Conservation (phyloP, 306 rosid genomes). For the Cercis canadensis region DNA sequence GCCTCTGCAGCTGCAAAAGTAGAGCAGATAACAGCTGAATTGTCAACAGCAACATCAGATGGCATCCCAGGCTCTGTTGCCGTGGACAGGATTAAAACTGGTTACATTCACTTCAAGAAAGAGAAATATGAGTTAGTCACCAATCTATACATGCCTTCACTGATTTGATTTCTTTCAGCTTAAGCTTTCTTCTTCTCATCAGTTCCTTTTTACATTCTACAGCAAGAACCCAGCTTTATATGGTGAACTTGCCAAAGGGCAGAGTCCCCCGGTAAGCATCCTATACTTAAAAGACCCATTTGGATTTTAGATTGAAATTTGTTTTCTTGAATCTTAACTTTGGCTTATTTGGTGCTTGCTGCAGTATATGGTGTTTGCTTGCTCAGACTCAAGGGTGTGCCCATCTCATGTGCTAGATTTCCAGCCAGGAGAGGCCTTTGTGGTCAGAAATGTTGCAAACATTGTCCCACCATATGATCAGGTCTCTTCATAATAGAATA, state of each 20-base stretch:
- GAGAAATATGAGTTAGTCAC: conserved; percentile 90
- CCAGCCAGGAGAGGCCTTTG: conserved; percentile 99
- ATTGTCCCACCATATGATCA: conserved; percentile 89
- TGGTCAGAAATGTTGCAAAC: conserved; percentile 95
- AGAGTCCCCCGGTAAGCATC: conserved; percentile 75
- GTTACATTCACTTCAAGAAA: conserved; percentile 80
- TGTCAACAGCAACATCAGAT: conserved; percentile 47
- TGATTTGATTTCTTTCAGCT: conserved; percentile 23
- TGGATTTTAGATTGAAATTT: not conserved
- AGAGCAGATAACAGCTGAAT: conserved; percentile 75
- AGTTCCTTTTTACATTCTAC: conserved; percentile 9
- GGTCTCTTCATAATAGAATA: conserved; percentile 38
- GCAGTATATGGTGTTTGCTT: conserved; percentile 97
- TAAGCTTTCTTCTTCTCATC: conserved; percentile 23
- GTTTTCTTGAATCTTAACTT: conserved; percentile 1
- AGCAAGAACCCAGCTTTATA: conserved; percentile 82
- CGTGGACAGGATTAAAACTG: conserved; percentile 82
- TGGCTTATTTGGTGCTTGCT: conserved; percentile 8
- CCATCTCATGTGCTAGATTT: conserved; percentile 93
- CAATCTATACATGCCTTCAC: not conserved
- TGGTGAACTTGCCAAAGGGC: conserved; percentile 93
- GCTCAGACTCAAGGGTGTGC: conserved; percentile 98
- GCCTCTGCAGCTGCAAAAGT: conserved; percentile 76
- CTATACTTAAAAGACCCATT: not conserved
- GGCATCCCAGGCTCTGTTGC: conserved; percentile 54